Evolutionary conservation across 371 early-diverging fungal genomes (phyloP), one percentile per base, ranked within the genome.

Genomic region (Globomyces sp.): DNA sequence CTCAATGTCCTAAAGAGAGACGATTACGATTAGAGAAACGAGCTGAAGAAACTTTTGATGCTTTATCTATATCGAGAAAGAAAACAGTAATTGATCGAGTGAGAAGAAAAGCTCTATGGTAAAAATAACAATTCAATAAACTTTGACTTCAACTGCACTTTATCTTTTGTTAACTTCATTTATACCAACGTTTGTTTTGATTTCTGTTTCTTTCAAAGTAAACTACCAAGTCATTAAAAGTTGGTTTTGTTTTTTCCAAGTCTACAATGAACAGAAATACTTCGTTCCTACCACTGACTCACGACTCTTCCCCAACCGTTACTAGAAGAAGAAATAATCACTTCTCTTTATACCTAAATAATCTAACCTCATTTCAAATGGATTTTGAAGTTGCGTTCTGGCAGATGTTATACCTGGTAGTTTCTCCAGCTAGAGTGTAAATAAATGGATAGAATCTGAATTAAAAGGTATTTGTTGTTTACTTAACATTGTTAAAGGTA

Each of bases 341-440:
- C 36, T 72, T 71, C 34, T 47, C 66, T 6, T 60, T 71, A 11
- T 78, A 72, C 59, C 52, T 91, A 58, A 73, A 86, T 58, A 75
- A 92, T 69, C 67, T 92, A 52, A 77, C 89, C 65, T 83, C 86
- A 10, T 83, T 89, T 68, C 92, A 93, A 71, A 89, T 94, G 87
- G 94, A 94, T 79, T 91, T 93, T 78, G 92, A 95, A 83, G 86
- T 90, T 69, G 95, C 95, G 47, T 72, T 88, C 55, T 94, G 94
- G 94, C 93, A 93, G 73, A 92, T 95, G 94, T 78, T 85, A 9
- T 92, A 93, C 72, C 78, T 95, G 44, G 75, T 90, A 36, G 89
- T 93, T 63, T 83, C 92, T 1, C 94, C 95, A 42, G 82, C 85
- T 71, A 77, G 92, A 86, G 94, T 95, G 86, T 92, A 83, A 80